phyloP scores from a whole-genome alignment of 2,329 filamentous ascomycete species.

The Microdochium paspali region DNA sequence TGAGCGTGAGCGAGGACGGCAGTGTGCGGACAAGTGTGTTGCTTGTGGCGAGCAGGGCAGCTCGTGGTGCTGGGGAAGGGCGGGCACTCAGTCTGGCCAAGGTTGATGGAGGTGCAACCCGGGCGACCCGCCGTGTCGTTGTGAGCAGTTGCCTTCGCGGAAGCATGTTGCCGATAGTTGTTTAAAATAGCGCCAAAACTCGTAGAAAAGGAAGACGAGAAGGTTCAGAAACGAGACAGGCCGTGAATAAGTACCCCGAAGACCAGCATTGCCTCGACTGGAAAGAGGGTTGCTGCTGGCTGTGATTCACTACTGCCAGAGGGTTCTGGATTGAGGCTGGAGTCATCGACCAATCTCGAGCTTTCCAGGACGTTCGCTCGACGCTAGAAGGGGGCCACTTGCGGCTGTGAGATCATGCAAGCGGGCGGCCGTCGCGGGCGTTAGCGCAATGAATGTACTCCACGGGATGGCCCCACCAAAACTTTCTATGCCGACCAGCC shows the following conservation, averaged over 20 bases:
- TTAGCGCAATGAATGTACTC: no score
- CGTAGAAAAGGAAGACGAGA: slow-evolving; percentile 1
- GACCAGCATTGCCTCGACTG: background rate
- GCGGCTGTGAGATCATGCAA: background rate
- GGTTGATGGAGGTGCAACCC: slow-evolving; percentile 13
- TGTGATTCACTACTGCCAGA: slow-evolving; percentile 5
- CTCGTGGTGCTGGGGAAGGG: slow-evolving; percentile 12
- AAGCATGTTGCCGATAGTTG: slow-evolving; percentile 21
- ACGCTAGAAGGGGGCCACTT: background rate
- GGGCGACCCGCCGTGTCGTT: slow-evolving; percentile 22
- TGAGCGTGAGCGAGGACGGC: slow-evolving; percentile 8
- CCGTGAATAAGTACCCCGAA: slow-evolving; percentile 1
- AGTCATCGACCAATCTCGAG: slow-evolving; percentile 8
- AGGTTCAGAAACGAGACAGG: slow-evolving; percentile 5
- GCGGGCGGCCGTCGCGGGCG: no score
- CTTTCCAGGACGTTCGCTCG: slow-evolving; percentile 4
- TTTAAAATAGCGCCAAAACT: slow-evolving; percentile 1
- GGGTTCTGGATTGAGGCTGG: slow-evolving; percentile 15
- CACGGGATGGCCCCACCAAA: no score
- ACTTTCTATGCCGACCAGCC: no score
- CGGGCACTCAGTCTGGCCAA: slow-evolving; percentile 10
- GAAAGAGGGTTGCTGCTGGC: background rate
- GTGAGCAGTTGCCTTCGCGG: slow-evolving; percentile 26
- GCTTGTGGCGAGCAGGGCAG: slow-evolving; percentile 10
- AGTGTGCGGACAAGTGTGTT: slow-evolving; percentile 6